Conservation (phyloP, 495 filamentous ascomycete genomes). For the Xylaria acuta region DNA sequence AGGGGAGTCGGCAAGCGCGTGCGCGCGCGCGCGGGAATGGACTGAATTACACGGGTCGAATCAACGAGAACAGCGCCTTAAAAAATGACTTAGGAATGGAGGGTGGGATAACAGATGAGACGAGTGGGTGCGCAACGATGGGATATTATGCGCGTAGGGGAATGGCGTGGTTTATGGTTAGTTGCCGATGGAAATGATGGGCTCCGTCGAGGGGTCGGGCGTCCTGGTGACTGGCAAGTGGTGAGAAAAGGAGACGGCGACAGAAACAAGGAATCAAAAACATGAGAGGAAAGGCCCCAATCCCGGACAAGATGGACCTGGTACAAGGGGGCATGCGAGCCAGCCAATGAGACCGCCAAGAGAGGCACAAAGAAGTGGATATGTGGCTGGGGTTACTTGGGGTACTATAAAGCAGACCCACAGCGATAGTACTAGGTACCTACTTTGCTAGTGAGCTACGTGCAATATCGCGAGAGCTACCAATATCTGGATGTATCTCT, state of each 20-base stretch:
- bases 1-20: background rate
- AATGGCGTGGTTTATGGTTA: conserved; percentile 10
- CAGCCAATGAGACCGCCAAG: background rate
- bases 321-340: background rate
- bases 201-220: conserved; percentile 13
- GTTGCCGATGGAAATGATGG: conserved; percentile 15
- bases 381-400: background rate
- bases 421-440: background rate
- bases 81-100: background rate
- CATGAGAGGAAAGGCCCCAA: background rate
- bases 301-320: too few species aligned
- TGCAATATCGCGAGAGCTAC: background rate
- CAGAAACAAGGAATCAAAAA: conserved; percentile 12
- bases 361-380: background rate
- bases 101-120: background rate
- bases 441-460: background rate
- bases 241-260: conserved; percentile 24
- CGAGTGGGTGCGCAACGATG: background rate
- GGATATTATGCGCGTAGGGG: background rate
- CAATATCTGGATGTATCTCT: background rate
- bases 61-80: background rate
- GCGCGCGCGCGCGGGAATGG: background rate
- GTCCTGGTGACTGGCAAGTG: conserved; percentile 14
- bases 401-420: background rate
- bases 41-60: background rate